phyloP scores from a whole-genome alignment of 78 protist species.

The Dictyostelium discoideum region DNA sequence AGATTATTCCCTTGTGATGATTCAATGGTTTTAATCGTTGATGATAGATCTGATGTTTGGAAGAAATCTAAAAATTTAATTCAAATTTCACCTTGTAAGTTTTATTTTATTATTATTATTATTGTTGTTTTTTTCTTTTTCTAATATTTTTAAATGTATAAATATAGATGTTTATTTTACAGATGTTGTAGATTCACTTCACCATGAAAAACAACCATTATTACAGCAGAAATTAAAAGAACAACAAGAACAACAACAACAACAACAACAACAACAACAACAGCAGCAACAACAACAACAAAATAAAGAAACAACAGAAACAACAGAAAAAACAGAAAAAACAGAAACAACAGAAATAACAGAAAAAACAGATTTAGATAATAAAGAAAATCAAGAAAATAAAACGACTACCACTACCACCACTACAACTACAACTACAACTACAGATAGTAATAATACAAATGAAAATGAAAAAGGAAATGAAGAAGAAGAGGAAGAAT shows the following conservation, averaged over 20 bases:
- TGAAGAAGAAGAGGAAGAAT: background rate
- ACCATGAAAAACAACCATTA: constrained; percentile 40
- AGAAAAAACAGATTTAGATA: background rate
- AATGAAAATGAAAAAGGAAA: background rate
- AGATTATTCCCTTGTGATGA: constrained; percentile 79
- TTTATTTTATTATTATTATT: background rate
- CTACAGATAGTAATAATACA: background rate
- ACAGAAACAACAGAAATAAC: background rate
- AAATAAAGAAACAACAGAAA: background rate
- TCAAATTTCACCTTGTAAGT: constrained; percentile 68
- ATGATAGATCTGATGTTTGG: constrained; percentile 79
- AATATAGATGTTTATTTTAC: constrained; percentile 17
- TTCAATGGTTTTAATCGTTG: constrained; percentile 79
- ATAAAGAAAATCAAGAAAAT: background rate
- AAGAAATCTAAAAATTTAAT: constrained; percentile 58
- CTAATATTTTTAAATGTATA: no score
- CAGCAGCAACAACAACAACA: background rate
- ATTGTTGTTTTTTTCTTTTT: background rate
- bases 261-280: background rate
- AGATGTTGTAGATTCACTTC: constrained; percentile 12
- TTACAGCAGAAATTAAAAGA: constrained; percentile 23
- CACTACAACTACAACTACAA: background rate
- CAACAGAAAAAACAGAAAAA: background rate
- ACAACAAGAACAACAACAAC: background rate
- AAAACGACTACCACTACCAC: background rate